Conservation (phyloP, 441 rosid genomes). For the Erodium trifolium region DNA sequence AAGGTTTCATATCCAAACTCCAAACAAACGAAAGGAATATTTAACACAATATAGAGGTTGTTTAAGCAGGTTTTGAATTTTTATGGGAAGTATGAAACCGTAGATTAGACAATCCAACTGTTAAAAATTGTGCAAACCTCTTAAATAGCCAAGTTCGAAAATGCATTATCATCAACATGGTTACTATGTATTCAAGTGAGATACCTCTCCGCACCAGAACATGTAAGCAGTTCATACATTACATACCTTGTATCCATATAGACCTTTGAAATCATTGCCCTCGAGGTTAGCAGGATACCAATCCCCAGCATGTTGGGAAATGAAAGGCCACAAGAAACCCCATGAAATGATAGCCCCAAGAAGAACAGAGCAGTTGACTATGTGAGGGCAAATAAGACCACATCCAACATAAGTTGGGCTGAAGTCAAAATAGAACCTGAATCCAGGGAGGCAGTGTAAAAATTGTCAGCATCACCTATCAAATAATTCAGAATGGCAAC, state of each 20-base stretch:
- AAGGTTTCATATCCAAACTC: background rate
- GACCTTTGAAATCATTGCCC: constrained; percentile 82
- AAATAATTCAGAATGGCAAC: background rate
- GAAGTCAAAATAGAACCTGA: constrained; percentile 85
- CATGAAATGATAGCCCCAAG: constrained; percentile 81
- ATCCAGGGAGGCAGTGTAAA: constrained; percentile 5
- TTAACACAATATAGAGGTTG: background rate
- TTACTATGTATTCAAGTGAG: background rate
- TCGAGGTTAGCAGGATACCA: constrained; percentile 82
- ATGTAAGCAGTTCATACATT: constrained; percentile 4
- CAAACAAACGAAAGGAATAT: background rate
- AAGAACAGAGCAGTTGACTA: constrained; percentile 82
- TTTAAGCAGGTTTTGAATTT: background rate
- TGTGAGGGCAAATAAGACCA: constrained; percentile 91
- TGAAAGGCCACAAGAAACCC: constrained; percentile 86
- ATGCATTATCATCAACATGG: background rate
- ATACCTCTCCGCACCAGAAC: background rate
- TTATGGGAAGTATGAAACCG: background rate
- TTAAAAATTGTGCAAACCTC: background rate
- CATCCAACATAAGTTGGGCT: constrained; percentile 93
- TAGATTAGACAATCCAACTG: background rate
- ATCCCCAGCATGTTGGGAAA: constrained; percentile 62
- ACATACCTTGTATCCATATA: constrained; percentile 78
- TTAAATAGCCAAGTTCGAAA: background rate
- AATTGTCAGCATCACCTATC: background rate